phyloP scores from a whole-genome alignment of 768 basidiomycete species.

The Boletus rubroflammeus region DNA sequence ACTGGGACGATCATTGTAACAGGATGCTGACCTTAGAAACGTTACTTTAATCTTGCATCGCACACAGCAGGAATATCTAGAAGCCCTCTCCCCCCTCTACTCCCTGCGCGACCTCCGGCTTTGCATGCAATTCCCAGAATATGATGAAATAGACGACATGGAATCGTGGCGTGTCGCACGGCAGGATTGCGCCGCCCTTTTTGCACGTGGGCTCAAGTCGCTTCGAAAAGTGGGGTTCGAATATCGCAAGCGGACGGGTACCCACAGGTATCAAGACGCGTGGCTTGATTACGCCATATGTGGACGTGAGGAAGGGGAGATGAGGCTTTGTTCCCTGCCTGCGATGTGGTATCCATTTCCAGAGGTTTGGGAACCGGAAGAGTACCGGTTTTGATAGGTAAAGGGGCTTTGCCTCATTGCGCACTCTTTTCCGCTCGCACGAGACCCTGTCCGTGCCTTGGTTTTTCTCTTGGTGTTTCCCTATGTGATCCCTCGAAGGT shows the following conservation, averaged over 20 bases:
- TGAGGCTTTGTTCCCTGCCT: conserved; percentile 22
- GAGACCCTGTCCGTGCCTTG: neutral
- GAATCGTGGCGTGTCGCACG: conserved; percentile 32
- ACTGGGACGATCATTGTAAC: conserved; percentile 16
- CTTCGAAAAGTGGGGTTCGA: conserved; percentile 34
- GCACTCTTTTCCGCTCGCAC: neutral
- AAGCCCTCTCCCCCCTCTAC: conserved; percentile 29
- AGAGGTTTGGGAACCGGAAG: conserved; percentile 33
- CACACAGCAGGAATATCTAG: conserved; percentile 34
- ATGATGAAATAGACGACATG: conserved; percentile 30
- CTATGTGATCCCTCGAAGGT: conserved; percentile 13
- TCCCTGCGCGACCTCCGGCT: conserved; percentile 30
- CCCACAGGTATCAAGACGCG: conserved; percentile 34
- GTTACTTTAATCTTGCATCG: conserved; percentile 26
- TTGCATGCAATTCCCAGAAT: conserved; percentile 36
- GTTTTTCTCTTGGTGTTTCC: conserved; percentile 3
- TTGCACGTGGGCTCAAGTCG: conserved; percentile 31
- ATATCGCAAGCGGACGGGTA: conserved; percentile 36
- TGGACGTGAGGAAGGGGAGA: conserved; percentile 19
- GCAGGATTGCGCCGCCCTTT: conserved; percentile 26
- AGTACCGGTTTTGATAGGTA: conserved; percentile 21
- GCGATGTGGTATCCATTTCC: conserved; percentile 34
- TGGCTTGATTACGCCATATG: conserved; percentile 34
- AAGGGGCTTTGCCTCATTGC: neutral
- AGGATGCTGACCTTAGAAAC: conserved; percentile 32